phyloP scores from a whole-genome alignment of 306 rosid species.

The Biancaea sappan region DNA sequence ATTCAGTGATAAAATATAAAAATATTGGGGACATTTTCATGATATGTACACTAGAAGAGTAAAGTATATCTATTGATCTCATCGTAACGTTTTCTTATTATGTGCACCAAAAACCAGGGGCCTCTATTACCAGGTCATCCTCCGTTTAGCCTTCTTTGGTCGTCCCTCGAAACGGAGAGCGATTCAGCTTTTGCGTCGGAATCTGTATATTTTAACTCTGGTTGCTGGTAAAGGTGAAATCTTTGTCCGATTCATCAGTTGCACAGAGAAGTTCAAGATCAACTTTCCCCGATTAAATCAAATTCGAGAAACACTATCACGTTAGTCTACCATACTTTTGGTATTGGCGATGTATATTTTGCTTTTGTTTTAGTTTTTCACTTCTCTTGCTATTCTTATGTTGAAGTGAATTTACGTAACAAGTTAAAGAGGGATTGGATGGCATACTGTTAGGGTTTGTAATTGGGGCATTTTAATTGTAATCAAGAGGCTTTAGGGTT shows the following conservation, averaged over 20 bases:
- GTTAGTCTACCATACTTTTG: slow-evolving; percentile 19
- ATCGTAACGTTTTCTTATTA: background rate
- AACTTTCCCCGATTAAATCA: background rate
- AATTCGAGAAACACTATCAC: background rate
- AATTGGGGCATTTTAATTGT: background rate
- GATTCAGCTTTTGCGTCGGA: background rate
- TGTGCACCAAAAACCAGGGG: background rate
- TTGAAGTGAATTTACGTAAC: background rate
- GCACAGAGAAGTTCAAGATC: background rate
- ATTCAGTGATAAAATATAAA: too few species aligned
- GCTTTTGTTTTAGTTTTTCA: background rate
- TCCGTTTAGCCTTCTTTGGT: too few species aligned
- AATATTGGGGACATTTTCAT: background rate
- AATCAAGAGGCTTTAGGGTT: background rate
- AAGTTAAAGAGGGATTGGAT: background rate
- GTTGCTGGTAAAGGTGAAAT: background rate
- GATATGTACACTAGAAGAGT: background rate
- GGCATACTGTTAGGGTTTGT: slow-evolving; percentile 19
- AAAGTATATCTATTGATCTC: background rate
- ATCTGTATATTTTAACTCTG: background rate
- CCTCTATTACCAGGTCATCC: background rate
- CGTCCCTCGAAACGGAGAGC: background rate
- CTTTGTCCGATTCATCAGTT: background rate
- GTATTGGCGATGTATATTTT: background rate
- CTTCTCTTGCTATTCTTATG: background rate